phyloP scores from a whole-genome alignment of 805 yeast genomes.

The Lipomyces chichibuensis region DNA sequence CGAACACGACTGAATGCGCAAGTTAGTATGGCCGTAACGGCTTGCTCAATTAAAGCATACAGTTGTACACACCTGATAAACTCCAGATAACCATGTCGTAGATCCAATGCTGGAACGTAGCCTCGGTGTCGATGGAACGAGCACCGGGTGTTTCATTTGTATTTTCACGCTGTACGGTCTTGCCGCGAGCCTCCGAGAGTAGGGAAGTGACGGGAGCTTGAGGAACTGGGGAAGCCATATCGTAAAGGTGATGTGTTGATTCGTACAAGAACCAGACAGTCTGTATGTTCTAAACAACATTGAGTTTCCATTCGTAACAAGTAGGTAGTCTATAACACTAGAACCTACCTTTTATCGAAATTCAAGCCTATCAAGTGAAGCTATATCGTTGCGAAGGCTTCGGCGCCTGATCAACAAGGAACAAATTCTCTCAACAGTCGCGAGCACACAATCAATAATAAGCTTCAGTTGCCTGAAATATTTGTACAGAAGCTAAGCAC shows the following conservation, averaged over 20 bases:
- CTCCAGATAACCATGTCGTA: slow-evolving; percentile 47
- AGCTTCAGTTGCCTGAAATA: neutral
- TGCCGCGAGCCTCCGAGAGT: neutral
- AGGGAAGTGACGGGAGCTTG: slow-evolving; percentile 3
- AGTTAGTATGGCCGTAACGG: neutral
- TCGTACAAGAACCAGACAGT: neutral
- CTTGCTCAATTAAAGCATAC: neutral
- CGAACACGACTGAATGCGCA: slow-evolving; percentile 49
- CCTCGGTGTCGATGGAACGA: slow-evolving; percentile 32
- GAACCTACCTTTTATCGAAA: neutral
- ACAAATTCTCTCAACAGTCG: neutral
- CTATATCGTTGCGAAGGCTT: neutral
- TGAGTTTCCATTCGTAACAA: neutral
- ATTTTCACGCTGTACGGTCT: neutral
- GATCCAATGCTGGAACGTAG: slow-evolving; percentile 35
- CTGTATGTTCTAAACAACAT: neutral
- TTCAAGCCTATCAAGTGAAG: neutral
- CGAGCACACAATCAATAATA: neutral
- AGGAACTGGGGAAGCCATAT: neutral
- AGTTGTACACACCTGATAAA: slow-evolving; percentile 40
- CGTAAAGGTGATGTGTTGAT: neutral
- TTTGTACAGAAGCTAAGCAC: neutral
- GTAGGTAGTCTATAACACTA: neutral
- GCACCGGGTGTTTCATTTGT: neutral
- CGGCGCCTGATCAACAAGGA: neutral